These are phyloP conservation scores for Heritiera fomes DNA, from an alignment of 345 rosid species.

Conservation along the genomic window DNA sequence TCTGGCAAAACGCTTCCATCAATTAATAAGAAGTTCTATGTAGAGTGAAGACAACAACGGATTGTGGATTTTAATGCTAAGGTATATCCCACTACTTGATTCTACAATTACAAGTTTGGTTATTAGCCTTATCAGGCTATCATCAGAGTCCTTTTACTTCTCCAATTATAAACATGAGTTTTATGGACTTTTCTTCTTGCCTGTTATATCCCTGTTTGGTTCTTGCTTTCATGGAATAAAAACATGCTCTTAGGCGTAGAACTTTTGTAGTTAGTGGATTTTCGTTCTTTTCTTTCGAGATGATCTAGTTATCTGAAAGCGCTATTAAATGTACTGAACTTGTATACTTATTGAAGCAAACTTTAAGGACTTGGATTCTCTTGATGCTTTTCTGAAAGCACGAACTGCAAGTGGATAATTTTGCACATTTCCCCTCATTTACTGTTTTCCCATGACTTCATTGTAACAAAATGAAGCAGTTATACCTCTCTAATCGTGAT, in stretches of 20 bases:
- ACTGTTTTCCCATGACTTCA: not conserved
- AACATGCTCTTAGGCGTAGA: not conserved
- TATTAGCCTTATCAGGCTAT: not conserved
- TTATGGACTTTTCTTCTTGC: not conserved
- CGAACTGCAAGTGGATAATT: not conserved
- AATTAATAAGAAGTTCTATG: conserved; percentile 55
- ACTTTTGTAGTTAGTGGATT: not conserved
- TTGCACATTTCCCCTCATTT: not conserved
- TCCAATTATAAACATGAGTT: not conserved
- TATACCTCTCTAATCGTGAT: not conserved
- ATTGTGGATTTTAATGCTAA: conserved; percentile 4
- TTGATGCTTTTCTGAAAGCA: not conserved
- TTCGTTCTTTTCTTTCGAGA: not conserved
- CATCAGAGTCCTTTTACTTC: not conserved
- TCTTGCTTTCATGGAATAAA: not conserved
- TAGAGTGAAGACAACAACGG: conserved; percentile 58
- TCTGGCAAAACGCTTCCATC: conserved; percentile 54
- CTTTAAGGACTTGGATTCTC: not conserved
- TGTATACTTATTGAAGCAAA: not conserved
- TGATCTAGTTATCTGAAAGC: not conserved
- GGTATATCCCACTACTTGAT: conserved; percentile 21
- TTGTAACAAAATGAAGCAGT: not conserved
- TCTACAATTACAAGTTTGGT: not conserved
- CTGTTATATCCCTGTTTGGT: not conserved
- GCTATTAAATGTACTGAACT: not conserved